Base-by-base conservation (phyloP, 345 rosid species). In the Lagerstroemia speciosa region DNA sequence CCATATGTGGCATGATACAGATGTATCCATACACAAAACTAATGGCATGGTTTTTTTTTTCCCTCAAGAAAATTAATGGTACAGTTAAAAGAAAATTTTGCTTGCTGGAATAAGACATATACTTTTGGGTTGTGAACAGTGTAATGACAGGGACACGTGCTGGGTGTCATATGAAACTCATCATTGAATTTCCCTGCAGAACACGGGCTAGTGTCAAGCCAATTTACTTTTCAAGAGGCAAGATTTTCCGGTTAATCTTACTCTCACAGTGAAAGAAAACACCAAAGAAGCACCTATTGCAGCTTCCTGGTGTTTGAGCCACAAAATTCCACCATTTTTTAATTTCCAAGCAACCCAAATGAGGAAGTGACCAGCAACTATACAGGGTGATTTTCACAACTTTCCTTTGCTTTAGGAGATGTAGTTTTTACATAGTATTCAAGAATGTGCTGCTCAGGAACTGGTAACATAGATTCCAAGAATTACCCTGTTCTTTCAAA, bases 401-500 rank as follows among this genome's bases (percentile, higher is more conserved):
- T 14, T 41, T 14, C 14, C 7, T 8, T 58, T 58, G 63, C 33
- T 58, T 58, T 27, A 2, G 16, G 46, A 41, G 14, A 41, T 41
- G 9, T 41, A 41, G 60, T 58, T 58, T 29, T 3, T 2, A 58
- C 8, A 16, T 41, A 26, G 15, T 30, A 58, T 27, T 30, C 20
- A 58, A 30, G 20, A 58, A 30, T 27, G 15, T 27, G 15, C 63
- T 8, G 29, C 34, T 29, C 17, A 27, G 34, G 17, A 58, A 5
- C 19, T 10, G 20, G 55, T 27, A 58, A 58, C 34, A 30, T 10
- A 34, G 31, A 2, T 12, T 58, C 34, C 20, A 27, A 27, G 15
- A 58, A 58, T 58, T 30, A 92, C 99, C 84, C 74, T 74, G 85
- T 46, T 73, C 80, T 62, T 86, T 80, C 14, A 88, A 80, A 78